Conservation (phyloP, 768 basidiomycete genomes). For the Suillus clintonianus region DNA sequence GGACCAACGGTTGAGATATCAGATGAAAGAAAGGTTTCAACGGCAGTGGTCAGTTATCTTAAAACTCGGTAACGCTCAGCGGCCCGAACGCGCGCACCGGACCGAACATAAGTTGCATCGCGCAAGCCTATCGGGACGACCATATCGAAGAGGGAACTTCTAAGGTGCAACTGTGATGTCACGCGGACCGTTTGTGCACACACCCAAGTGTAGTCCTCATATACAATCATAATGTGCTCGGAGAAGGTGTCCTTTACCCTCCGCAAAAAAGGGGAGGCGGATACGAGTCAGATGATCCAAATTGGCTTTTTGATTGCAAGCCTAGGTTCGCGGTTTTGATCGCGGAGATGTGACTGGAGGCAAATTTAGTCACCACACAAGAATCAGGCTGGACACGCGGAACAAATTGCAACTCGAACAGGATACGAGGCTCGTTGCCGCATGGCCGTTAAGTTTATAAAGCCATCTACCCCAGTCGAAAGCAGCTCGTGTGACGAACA, state of each 20-base stretch:
- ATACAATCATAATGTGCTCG: not conserved
- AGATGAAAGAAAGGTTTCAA: not conserved
- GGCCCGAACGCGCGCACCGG: slow-evolving; percentile 8
- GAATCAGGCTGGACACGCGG: not conserved
- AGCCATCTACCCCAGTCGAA: not conserved
- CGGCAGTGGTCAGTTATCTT: not conserved
- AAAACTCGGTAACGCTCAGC: not conserved
- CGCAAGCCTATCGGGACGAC: not conserved
- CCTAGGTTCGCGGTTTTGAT: not conserved
- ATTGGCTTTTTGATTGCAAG: not conserved
- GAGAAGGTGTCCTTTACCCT: not conserved
- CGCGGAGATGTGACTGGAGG: not conserved
- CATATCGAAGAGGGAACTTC: slow-evolving; percentile 10
- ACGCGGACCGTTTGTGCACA: slow-evolving; percentile 7
- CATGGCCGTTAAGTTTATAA: not conserved
- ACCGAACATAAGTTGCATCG: not conserved
- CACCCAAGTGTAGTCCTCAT: not conserved
- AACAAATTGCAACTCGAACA: not conserved
- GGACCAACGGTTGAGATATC: not conserved
- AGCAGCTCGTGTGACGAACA: not conserved
- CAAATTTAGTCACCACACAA: not conserved
- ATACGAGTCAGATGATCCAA: not conserved
- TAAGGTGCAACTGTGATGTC: slow-evolving; percentile 27
- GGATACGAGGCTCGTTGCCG: not conserved
- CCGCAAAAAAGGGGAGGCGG: not conserved